Base-by-base conservation (phyloP, 2,329 filamentous ascomycete genomes). In the Raffaelea ambrosiae region DNA sequence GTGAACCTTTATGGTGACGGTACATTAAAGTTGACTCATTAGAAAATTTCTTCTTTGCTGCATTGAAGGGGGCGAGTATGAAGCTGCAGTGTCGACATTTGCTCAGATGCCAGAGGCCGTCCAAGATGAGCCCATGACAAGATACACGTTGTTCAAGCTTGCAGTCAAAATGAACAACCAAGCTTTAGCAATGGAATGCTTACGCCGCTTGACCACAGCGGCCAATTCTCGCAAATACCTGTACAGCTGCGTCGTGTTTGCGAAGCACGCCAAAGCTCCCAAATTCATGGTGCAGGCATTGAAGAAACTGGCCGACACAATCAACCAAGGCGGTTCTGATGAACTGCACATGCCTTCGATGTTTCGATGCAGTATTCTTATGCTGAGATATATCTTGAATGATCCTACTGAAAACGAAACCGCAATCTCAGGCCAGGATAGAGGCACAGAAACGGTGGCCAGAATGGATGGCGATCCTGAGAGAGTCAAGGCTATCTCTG, bases 171-270 rank as follows among this genome's bases (percentile, higher is more conserved):
- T 66, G 18, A 70, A 70, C 50, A 77, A 90, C 55, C 59, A 65
- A 35, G 72, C 78, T 1, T 59, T 74, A 60, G 83, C 83, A n/a
- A 63, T 69, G 19, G 72, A 80, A 41, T 87, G 83, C 57, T 72
- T 95, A 3, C 68, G 79, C 22, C 61, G 66, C 2, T 66, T 95
- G 22, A 74, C 72, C 48, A 70, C 70, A n/a, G 61, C 68, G 7
- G 61, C 68, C 1, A 71, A 74, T 20, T 75, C 82, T 31, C 68
- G 71, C 19, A 79, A 80, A 14, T 77, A 88, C 40, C 69, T 96
- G 1, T 88, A 90, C 54, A 86, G 88, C 1, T 95, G 89, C 56
- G 78, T 88, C 20, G 67, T 88, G 23, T 88, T 94, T 61, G 84
- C 88, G 3, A 81, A 89, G 44, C 71, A 79, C 52, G 68, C 69